Conservation (phyloP, 371 early-diverging fungal species). For the Quaeritorhiza haematococci region DNA sequence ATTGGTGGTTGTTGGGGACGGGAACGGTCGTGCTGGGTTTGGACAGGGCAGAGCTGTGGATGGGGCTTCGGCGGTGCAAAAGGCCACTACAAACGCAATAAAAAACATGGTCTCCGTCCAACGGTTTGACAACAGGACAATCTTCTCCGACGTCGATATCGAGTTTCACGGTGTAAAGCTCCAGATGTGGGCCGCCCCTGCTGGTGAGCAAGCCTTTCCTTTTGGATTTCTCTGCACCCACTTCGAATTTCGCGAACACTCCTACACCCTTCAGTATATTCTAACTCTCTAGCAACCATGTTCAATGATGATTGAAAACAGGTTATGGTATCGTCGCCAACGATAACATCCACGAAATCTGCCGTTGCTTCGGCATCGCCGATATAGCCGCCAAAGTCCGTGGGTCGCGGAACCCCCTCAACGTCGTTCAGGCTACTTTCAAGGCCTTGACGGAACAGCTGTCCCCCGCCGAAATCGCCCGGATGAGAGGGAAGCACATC, state of each 20-base stretch:
- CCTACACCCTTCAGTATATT: not conserved
- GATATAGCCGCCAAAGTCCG: conserved; percentile 89
- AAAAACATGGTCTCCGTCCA: conserved; percentile 79
- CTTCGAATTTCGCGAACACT: not conserved
- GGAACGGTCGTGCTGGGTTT: conserved; percentile 88
- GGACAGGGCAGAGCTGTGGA: conserved; percentile 90
- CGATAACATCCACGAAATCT: conserved; percentile 91
- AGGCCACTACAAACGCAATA: conserved; percentile 85
- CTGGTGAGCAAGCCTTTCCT: conserved; percentile 56
- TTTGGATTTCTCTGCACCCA: not conserved
- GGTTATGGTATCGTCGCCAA: conserved; percentile 92
- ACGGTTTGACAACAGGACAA: conserved; percentile 92
- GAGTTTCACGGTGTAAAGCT: conserved; percentile 86
- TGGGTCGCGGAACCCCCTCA: conserved; percentile 93
- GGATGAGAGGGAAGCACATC: conserved; percentile 81
- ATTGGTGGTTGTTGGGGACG: conserved; percentile 92
- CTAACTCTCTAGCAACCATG: not conserved
- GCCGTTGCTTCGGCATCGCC: conserved; percentile 86
- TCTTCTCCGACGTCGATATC: conserved; percentile 81
- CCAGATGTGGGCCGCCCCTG: conserved; percentile 79
- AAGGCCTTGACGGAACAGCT: conserved; percentile 84
- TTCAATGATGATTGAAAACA: conserved; percentile 20
- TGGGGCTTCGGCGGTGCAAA: conserved; percentile 72
- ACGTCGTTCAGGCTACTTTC: conserved; percentile 94
- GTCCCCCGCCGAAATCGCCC: conserved; percentile 82